Conservation (phyloP, 2,329 filamentous ascomycete species). For the Byssoonygena ceratinophila region DNA sequence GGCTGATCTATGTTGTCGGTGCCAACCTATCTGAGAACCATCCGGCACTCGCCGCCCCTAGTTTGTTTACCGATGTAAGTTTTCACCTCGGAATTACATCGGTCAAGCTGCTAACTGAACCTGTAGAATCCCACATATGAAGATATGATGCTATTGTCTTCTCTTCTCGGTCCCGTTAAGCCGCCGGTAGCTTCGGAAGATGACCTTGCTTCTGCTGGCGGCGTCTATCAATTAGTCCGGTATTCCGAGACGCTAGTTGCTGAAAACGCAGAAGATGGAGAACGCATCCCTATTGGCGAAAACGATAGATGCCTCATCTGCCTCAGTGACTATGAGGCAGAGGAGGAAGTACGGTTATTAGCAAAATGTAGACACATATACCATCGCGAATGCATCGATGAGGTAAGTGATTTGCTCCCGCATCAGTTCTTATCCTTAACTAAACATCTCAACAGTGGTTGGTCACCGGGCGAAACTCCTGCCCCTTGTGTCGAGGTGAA, state of each 20-base stretch:
- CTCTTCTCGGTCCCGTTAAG: slow-evolving; percentile 56
- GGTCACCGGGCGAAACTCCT: slow-evolving; percentile 56
- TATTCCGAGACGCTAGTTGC: slow-evolving; percentile 38
- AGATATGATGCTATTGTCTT: slow-evolving; percentile 60
- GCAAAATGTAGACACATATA: slow-evolving; percentile 56
- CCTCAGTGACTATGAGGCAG: slow-evolving; percentile 53
- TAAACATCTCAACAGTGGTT: slow-evolving; percentile 45
- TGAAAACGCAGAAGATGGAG: slow-evolving; percentile 35
- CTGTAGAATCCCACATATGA: slow-evolving; percentile 54
- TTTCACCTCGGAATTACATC: not conserved
- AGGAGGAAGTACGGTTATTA: slow-evolving; percentile 51
- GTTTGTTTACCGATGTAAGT: slow-evolving; percentile 57
- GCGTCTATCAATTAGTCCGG: slow-evolving; percentile 46
- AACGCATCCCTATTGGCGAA: slow-evolving; percentile 30
- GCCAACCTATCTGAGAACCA: slow-evolving; percentile 61
- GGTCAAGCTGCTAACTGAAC: slow-evolving; percentile 13
- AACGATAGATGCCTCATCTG: slow-evolving; percentile 56
- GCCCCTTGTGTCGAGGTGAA: slow-evolving; percentile 50
- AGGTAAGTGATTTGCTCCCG: slow-evolving; percentile 38
- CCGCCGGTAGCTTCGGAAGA: slow-evolving; percentile 56
- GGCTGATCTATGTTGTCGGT: slow-evolving; percentile 62
- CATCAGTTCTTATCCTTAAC: not conserved
- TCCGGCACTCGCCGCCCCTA: slow-evolving; percentile 58
- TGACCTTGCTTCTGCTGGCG: slow-evolving; percentile 53
- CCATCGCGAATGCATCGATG: slow-evolving; percentile 59